Evolutionary conservation across 176 grass and related monocot genomes (phyloP).

Genomic region (Elaeis guineensis): DNA sequence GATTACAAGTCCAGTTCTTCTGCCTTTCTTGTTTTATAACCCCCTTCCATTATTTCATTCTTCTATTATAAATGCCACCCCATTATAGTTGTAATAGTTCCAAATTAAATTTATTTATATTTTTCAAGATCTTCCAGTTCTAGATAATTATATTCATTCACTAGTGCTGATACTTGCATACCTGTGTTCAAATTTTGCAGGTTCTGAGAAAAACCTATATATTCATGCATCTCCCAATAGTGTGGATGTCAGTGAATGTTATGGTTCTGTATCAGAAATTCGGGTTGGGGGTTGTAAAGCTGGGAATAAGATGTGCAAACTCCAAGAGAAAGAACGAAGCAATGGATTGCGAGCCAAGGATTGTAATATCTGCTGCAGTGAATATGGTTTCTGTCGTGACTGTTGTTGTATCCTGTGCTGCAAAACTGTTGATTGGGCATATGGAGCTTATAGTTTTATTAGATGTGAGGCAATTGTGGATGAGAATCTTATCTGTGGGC

Average conservation of each 20-base stretch:
- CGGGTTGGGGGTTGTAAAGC: constrained; percentile 48
- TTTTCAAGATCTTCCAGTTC: too few relatives aligned
- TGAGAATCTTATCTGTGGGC: constrained; percentile 64
- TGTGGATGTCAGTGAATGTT: constrained; percentile 2
- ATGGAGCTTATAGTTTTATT: constrained; percentile 53
- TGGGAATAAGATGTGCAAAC: constrained; percentile 57
- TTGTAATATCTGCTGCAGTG: constrained; percentile 70
- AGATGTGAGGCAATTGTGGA: constrained; percentile 61
- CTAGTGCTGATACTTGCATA: constrained; percentile 1
- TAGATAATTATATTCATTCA: too few relatives aligned
- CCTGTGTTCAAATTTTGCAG: constrained; percentile 27
- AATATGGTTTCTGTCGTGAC: constrained; percentile 65
- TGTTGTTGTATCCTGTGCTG: constrained; percentile 91
- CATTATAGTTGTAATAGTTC: too few relatives aligned
- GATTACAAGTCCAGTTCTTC: too few relatives aligned
- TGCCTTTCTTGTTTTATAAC: too few relatives aligned
- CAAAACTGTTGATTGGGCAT: constrained; percentile 46
- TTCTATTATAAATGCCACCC: too few relatives aligned
- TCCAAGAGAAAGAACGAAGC: constrained; percentile 39
- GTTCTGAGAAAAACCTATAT: constrained; percentile 16
- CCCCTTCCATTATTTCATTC: too few relatives aligned
- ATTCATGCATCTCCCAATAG: neutral
- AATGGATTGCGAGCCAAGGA: constrained; percentile 32
- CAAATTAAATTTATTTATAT: too few relatives aligned
- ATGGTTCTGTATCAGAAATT: constrained; percentile 23